Conservation (phyloP, 2,329 filamentous ascomycete species). For the Sporothrix phasma region DNA sequence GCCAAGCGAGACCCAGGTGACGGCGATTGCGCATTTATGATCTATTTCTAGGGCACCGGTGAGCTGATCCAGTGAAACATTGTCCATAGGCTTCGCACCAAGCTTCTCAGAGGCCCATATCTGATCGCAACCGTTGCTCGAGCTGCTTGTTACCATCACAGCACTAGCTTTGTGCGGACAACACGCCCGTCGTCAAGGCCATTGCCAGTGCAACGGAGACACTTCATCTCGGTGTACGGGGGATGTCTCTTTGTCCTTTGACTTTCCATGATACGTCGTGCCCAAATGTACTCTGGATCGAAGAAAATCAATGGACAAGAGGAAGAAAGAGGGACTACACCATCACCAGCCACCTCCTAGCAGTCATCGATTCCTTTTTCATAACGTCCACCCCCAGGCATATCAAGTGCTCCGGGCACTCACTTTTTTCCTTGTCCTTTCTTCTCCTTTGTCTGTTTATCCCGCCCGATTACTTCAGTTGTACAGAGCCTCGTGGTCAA, state of each 20-base stretch:
- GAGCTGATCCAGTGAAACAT: neutral
- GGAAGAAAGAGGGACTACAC: too few relatives aligned
- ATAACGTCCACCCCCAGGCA: too few relatives aligned
- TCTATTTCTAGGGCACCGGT: neutral
- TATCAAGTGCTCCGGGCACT: too few relatives aligned
- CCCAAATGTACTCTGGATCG: too few relatives aligned
- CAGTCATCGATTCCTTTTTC: neutral
- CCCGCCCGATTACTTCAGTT: neutral
- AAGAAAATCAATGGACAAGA: too few relatives aligned
- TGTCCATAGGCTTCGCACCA: neutral
- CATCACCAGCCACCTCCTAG: too few relatives aligned
- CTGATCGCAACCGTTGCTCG: neutral
- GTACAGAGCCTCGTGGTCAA: conserved; percentile 1
- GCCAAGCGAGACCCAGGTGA: neutral
- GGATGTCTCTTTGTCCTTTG: too few relatives aligned
- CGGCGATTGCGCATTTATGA: neutral
- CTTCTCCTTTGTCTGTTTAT: neutral
- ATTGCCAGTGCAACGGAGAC: too few relatives aligned
- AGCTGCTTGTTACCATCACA: neutral
- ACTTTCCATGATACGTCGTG: too few relatives aligned
- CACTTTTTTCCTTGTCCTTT: neutral
- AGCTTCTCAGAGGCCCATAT: neutral
- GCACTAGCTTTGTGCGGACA: neutral
- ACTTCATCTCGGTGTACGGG: too few relatives aligned
- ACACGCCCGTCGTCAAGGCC: too few relatives aligned